Evolutionary conservation across 78 protist species (phyloP).

Genomic region (Isochrysis galbana): DNA sequence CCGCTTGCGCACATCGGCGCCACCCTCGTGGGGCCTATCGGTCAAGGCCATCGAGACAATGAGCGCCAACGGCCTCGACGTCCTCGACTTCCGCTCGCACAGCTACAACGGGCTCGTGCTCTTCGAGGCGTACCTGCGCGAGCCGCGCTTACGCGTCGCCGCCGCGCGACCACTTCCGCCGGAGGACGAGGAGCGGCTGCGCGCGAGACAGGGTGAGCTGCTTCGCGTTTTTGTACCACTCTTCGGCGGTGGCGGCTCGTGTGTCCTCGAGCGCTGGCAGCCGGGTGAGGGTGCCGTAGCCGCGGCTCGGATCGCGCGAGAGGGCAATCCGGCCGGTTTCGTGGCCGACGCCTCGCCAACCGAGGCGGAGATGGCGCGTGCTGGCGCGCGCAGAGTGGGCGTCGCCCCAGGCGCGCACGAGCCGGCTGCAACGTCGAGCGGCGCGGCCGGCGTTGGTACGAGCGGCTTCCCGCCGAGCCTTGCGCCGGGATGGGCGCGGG

Average conservation of each 20-base stretch:
- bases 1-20: not conserved
- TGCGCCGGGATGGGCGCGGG: too few species aligned
- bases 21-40: not conserved
- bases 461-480: too few species aligned
- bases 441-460: too few species aligned
- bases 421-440: too few species aligned
- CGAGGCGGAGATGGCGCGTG: too few species aligned
- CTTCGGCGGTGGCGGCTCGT: not conserved
- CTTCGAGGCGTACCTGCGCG: not conserved
- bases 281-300: too few species aligned
- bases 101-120: not conserved
- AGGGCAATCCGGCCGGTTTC: too few species aligned
- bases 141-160: not conserved
- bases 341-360: too few species aligned
- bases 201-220: not conserved
- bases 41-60: not conserved
- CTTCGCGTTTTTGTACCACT: not conserved
- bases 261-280: not conserved
- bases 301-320: too few species aligned
- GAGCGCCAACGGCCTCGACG: not conserved
- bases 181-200: not conserved
- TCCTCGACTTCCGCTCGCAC: conserved; percentile 24
- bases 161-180: not conserved
- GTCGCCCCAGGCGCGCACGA: too few species aligned
- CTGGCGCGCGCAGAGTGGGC: too few species aligned